These are phyloP conservation scores for Fusarium denticulatum DNA, from an alignment of 2,329 filamentous ascomycete genomes.

Conservation along the genomic window DNA sequence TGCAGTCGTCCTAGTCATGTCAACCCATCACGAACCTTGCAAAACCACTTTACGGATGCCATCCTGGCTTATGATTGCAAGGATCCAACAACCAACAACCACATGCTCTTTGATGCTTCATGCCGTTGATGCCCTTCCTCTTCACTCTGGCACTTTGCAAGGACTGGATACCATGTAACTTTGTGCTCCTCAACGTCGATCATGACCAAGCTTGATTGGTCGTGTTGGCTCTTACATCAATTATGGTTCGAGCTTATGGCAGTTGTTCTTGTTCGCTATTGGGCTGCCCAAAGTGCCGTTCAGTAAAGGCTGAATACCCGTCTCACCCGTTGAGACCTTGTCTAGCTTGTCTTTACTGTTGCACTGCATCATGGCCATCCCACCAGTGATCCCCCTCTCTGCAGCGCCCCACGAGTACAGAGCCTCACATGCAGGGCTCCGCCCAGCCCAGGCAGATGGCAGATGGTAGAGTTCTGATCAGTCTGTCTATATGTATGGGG, in stretches of 20 bases:
- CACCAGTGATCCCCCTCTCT: conserved; percentile 24
- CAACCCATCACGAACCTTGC: conserved; percentile 24
- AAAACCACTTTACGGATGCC: conserved; percentile 1
- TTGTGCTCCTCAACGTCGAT: conserved; percentile 20
- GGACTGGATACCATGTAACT: conserved; percentile 4
- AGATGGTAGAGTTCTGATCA: conserved; percentile 16
- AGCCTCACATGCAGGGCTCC: conserved; percentile 42
- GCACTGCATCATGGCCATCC: conserved; percentile 37
- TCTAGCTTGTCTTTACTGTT: conserved; percentile 25
- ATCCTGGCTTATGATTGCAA: conserved; percentile 15
- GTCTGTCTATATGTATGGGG: conserved; percentile 41
- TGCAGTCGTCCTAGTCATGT: conserved; percentile 25
- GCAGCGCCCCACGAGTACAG: conserved; percentile 34
- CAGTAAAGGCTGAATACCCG: conserved; percentile 14
- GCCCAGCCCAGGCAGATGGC: conserved; percentile 19
- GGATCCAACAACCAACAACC: conserved; percentile 9
- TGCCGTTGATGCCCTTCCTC: neutral
- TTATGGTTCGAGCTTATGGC: conserved; percentile 24
- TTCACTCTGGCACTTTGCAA: conserved; percentile 8
- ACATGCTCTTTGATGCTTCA: conserved; percentile 5
- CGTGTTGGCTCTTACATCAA: neutral
- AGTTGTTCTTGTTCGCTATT: conserved; percentile 32
- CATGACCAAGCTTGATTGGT: conserved; percentile 30
- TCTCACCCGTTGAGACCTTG: conserved; percentile 27
- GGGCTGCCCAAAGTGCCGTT: conserved; percentile 11